These are phyloP conservation scores for Aspergillus puulaauensis DNA, from an alignment of 2,329 filamentous ascomycete genomes.

Conservation along the genomic window DNA sequence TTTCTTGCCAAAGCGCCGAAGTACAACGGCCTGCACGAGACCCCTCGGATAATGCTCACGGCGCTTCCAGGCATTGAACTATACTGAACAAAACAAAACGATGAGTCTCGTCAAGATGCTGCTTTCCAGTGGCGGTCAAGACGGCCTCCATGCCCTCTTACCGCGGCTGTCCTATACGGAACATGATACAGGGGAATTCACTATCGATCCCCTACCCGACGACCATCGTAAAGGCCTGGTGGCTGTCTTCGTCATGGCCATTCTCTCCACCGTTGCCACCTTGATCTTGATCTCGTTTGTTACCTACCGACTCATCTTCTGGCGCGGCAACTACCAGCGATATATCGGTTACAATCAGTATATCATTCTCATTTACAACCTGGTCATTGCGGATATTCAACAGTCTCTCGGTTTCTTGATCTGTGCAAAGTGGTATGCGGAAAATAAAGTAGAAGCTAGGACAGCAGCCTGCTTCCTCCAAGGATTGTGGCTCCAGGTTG, in stretches of 20 bases:
- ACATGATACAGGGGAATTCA: slow-evolving; percentile 7
- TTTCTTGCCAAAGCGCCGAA: background rate
- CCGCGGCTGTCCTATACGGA: slow-evolving; percentile 23
- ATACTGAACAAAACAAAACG: background rate
- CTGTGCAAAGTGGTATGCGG: slow-evolving; percentile 48
- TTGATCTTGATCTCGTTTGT: slow-evolving; percentile 47
- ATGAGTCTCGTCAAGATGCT: slow-evolving; percentile 19
- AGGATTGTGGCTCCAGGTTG: slow-evolving; percentile 53
- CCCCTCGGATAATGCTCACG: slow-evolving; percentile 12
- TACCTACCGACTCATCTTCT: slow-evolving; percentile 52
- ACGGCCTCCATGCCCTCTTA: slow-evolving; percentile 17
- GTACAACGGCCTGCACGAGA: background rate
- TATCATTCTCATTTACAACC: slow-evolving; percentile 55
- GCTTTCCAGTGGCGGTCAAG: slow-evolving; percentile 14
- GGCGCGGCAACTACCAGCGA: slow-evolving; percentile 48
- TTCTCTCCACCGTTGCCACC: slow-evolving; percentile 49
- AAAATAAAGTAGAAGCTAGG: slow-evolving; percentile 45
- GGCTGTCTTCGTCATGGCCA: slow-evolving; percentile 47
- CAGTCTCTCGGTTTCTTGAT: slow-evolving; percentile 53
- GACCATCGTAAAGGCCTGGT: slow-evolving; percentile 45
- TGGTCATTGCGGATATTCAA: slow-evolving; percentile 54
- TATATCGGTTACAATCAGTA: slow-evolving; percentile 57
- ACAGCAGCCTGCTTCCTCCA: slow-evolving; percentile 51
- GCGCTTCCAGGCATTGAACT: background rate
- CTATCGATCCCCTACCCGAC: slow-evolving; percentile 36